phyloP scores from a whole-genome alignment of 139 green algal species.

The Chlamydomonas eustigma region DNA sequence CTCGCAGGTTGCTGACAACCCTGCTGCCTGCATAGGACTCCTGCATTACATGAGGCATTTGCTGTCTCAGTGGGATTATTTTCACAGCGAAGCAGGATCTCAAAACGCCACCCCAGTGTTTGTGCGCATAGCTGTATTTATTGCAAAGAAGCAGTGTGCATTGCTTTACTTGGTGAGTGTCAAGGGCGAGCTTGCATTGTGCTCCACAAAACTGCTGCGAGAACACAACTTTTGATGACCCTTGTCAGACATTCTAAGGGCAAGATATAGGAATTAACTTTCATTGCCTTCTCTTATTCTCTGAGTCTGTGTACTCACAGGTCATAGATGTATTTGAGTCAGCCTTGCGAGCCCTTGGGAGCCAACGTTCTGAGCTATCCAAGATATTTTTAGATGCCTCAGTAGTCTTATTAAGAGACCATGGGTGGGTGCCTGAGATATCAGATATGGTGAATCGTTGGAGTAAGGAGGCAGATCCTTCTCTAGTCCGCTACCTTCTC shows the following conservation, averaged over 20 bases:
- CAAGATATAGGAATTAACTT: no score
- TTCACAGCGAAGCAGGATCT: conserved; percentile 2
- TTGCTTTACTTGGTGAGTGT: conserved; percentile 10
- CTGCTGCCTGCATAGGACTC: conserved; percentile 14
- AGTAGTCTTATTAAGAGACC: conserved; percentile 10
- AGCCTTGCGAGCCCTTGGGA: conserved; percentile 4
- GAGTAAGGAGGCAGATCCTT: conserved; percentile 8
- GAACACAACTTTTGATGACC: no score
- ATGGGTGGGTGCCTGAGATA: not conserved
- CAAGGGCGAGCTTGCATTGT: no score
- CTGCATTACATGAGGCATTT: conserved; percentile 13
- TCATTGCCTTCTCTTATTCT: no score
- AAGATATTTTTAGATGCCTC: conserved; percentile 5
- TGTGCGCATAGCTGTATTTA: conserved; percentile 10
- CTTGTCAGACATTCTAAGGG: no score
- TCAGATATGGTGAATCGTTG: conserved; percentile 6
- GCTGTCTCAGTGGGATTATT: conserved; percentile 14
- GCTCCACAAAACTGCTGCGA: no score
- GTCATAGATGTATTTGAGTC: conserved; percentile 5
- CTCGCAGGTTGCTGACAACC: conserved; percentile 14
- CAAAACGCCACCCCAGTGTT: not conserved
- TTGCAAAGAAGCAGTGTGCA: conserved; percentile 1
- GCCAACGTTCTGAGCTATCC: conserved; percentile 13
- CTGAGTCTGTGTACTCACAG: no score
- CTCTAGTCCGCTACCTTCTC: conserved; percentile 23